Percentiles rank a stretch among this genome's conserved stretches.
Conservation (phyloP, 371 early-diverging fungal species). For the Rhizopus sp. region DNA sequence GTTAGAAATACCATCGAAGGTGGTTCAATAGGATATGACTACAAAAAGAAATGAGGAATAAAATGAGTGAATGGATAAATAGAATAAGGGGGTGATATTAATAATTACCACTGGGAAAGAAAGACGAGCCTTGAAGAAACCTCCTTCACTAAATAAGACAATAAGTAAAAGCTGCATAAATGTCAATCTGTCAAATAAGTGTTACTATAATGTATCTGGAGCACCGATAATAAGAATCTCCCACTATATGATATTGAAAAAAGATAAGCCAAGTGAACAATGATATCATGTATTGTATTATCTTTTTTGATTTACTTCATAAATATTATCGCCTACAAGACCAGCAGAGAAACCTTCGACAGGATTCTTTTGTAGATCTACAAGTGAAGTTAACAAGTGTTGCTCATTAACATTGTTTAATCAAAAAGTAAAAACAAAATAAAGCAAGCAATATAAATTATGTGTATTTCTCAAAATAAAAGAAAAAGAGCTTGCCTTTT, state of each 20-base stretch:
- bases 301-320: conserved; percentile 52
- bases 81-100: neutral
- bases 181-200: conserved; percentile 16
- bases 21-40: conserved; percentile 79
- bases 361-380: conserved; percentile 69
- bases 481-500: conserved; percentile 40
- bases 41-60: neutral
- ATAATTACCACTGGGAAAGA: conserved; percentile 70
- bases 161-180: conserved; percentile 6
- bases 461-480: conserved; percentile 1
- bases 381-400: conserved; percentile 11
- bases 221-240: conserved; percentile 92
- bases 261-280: conserved; percentile 3
- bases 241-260: conserved; percentile 53
- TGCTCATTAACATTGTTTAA: conserved; percentile 1
- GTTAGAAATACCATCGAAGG: conserved; percentile 83
- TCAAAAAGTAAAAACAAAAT: conserved; percentile 2
- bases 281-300: conserved; percentile 1
- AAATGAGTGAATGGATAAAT: neutral
- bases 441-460: neutral
- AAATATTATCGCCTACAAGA: conserved; percentile 69
- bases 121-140: conserved; percentile 87
- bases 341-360: conserved; percentile 87
- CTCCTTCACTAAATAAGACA: conserved; percentile 67
- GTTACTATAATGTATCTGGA: conserved; percentile 84